Conservation (phyloP, 768 basidiomycete genomes). For the Boletus vinaceobasis region DNA sequence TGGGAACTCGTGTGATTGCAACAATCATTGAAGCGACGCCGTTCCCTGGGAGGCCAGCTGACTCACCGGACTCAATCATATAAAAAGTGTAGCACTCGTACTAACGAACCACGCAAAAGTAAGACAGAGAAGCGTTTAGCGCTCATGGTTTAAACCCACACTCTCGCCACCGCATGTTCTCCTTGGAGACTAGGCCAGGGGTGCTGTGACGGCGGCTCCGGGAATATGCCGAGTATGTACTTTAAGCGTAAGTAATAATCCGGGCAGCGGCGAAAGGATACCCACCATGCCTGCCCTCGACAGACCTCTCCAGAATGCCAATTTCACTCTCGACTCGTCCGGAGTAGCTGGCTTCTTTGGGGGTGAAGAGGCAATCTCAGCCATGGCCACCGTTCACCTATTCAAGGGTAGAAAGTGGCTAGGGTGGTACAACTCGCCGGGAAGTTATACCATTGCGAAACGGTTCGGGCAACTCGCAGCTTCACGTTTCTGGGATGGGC, state of each 20-base stretch:
- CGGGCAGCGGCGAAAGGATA: background rate
- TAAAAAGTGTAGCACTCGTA: no score
- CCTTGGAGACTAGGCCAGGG: no score
- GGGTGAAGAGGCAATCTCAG: constrained; percentile 37
- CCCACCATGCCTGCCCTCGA: constrained; percentile 17
- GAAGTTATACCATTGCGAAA: constrained; percentile 34
- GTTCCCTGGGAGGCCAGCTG: background rate
- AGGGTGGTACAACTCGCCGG: constrained; percentile 38
- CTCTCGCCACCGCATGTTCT: no score
- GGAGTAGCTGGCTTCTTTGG: constrained; percentile 37
- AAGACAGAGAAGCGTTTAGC: no score
- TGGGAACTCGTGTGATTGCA: background rate
- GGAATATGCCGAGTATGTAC: background rate
- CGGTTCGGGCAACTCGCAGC: constrained; percentile 29
- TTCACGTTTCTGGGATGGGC: constrained; percentile 29
- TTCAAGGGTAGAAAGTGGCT: constrained; percentile 31
- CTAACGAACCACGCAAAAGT: no score
- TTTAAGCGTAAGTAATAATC: no score
- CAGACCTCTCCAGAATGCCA: constrained; percentile 1
- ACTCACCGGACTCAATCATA: background rate
- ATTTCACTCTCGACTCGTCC: constrained; percentile 26
- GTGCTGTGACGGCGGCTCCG: no score
- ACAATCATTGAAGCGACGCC: background rate
- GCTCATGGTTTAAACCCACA: no score
- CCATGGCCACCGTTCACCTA: constrained; percentile 35